Evolutionary conservation across 2,329 filamentous ascomycete genomes (phyloP).

Genomic region (Allantophomopsis cytisporea): DNA sequence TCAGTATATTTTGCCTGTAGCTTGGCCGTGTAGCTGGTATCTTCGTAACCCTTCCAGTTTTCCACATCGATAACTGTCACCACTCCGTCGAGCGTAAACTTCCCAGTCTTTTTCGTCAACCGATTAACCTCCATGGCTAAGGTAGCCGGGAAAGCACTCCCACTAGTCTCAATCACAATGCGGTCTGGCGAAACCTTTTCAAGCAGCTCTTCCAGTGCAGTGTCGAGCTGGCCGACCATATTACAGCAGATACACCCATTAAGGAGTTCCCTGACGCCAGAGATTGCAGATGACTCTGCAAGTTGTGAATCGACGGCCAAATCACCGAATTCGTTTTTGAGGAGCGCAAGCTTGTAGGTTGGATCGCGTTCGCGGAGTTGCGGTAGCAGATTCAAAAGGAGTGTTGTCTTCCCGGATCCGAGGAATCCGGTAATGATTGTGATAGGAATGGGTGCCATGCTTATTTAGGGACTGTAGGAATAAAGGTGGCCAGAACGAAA

Average conservation of each 20-base stretch:
- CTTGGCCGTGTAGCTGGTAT: slow-evolving; percentile 58
- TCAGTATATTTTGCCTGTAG: slow-evolving; percentile 62
- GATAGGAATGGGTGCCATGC: slow-evolving; percentile 65
- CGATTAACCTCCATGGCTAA: slow-evolving; percentile 61
- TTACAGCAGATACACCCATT: slow-evolving; percentile 99
- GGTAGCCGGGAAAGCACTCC: slow-evolving; percentile 46
- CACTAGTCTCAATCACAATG: slow-evolving; percentile 88
- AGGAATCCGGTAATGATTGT: slow-evolving; percentile 95
- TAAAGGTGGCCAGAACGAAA: too few species aligned
- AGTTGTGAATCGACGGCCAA: slow-evolving; percentile 88
- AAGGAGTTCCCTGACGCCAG: slow-evolving; percentile 82
- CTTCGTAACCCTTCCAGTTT: slow-evolving; percentile 64
- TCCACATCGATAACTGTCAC: slow-evolving; percentile 62
- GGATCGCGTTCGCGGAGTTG: slow-evolving; percentile 67
- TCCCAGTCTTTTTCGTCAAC: slow-evolving; percentile 34
- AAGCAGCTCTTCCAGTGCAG: slow-evolving; percentile 65
- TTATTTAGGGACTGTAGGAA: too few species aligned
- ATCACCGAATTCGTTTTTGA: slow-evolving; percentile 98
- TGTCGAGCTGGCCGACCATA: slow-evolving; percentile 78
- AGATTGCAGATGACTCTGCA: slow-evolving; percentile 68
- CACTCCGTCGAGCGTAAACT: slow-evolving; percentile 54
- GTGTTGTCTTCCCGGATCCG: slow-evolving; percentile 89
- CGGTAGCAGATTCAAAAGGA: slow-evolving; percentile 86
- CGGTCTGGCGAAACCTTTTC: slow-evolving; percentile 51
- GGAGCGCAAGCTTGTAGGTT: slow-evolving; percentile 74